Evolutionary conservation across 2,329 filamentous ascomycete species (phyloP).

Genomic region (Diaporthe velutina): DNA sequence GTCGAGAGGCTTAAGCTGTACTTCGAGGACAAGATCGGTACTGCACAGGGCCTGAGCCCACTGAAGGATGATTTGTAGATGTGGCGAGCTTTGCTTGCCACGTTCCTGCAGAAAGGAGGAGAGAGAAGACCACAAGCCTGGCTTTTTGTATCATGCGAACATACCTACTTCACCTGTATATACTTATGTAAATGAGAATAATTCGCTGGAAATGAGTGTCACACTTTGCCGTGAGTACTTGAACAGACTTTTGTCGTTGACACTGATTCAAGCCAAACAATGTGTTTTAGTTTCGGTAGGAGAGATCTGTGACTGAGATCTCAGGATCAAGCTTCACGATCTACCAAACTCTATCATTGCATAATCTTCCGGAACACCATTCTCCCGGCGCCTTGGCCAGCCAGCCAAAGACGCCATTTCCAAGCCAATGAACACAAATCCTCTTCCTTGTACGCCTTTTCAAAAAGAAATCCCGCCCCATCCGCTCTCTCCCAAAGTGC

Average conservation of each 20-base stretch:
- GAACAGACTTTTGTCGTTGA: neutral
- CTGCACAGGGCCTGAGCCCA: constrained; percentile 57
- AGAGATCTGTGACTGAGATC: neutral
- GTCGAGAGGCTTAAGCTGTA: constrained; percentile 58
- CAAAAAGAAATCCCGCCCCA: neutral
- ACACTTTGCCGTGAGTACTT: too few relatives aligned
- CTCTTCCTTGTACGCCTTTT: neutral
- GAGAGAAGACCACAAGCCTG: neutral
- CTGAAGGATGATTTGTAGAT: constrained; percentile 39
- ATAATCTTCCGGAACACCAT: neutral
- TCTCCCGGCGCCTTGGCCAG: neutral
- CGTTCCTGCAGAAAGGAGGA: too few relatives aligned
- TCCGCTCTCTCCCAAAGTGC: neutral
- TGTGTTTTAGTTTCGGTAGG: constrained; percentile 4
- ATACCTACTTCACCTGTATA: constrained; percentile 7
- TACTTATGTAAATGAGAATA: neutral
- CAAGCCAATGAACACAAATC: neutral
- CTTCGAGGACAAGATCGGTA: constrained; percentile 57
- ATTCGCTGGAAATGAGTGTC: neutral
- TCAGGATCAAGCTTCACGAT: neutral
- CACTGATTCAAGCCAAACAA: constrained; percentile 8
- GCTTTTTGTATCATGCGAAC: neutral
- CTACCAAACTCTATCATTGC: neutral
- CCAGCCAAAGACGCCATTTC: constrained; percentile 6
- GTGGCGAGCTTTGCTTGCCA: too few relatives aligned